Percentiles rank a stretch among this genome's conserved stretches.
Conservation (phyloP, 129 eudicot genomes). For the Tagetes patula region DNA sequence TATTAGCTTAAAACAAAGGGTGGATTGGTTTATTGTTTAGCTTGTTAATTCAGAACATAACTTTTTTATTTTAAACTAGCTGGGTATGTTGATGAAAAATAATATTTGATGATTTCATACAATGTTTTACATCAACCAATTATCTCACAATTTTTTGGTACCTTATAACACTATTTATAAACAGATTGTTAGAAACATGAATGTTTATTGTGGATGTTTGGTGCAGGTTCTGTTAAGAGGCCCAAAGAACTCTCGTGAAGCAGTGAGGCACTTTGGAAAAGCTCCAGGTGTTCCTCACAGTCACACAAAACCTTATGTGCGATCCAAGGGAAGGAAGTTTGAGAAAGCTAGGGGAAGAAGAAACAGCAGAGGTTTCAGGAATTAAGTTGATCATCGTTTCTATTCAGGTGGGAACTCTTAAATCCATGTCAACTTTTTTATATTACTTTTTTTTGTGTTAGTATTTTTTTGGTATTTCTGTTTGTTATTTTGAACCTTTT, state of each 20-base stretch:
- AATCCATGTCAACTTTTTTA: conserved; percentile 3
- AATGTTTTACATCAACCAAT: background rate
- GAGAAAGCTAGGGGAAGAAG: conserved; percentile 88
- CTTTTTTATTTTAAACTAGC: too few species aligned
- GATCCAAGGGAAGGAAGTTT: conserved; percentile 81
- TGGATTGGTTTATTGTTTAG: too few species aligned
- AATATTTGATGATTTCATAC: background rate
- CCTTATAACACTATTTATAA: background rate
- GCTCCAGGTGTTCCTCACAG: conserved; percentile 98
- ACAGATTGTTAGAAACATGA: background rate
- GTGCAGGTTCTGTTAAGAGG: conserved; percentile 75
- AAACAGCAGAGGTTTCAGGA: conserved; percentile 82
- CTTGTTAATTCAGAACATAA: too few species aligned
- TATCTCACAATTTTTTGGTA: background rate
- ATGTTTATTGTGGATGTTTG: background rate
- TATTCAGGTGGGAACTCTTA: background rate
- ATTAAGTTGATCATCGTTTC: conserved; percentile 31
- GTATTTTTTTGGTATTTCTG: conserved; percentile 8
- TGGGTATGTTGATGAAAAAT: too few species aligned
- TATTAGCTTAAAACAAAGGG: too few species aligned
- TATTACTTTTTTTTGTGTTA: background rate
- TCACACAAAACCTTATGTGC: conserved; percentile 88
- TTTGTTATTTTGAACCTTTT: conserved; percentile 2
- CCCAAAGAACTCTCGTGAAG: conserved; percentile 80
- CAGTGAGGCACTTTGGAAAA: conserved; percentile 79